Conservation (phyloP, 2,329 filamentous ascomycete genomes). For the Aspergillus novoparasiticus region DNA sequence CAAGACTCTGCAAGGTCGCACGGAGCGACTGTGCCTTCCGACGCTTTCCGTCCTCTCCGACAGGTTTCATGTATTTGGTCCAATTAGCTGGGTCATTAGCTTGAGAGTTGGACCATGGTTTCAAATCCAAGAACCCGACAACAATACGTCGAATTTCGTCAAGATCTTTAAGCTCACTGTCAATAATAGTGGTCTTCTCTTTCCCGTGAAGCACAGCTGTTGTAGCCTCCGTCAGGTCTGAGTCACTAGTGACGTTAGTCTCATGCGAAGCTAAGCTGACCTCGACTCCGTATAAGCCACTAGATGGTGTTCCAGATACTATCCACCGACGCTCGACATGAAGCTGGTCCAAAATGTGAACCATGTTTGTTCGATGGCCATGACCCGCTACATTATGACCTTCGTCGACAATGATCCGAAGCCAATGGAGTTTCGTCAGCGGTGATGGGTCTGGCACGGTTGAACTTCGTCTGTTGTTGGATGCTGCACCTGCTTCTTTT, state of each 20-base stretch:
- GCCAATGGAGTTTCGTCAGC: conserved; percentile 74
- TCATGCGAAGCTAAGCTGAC: conserved; percentile 55
- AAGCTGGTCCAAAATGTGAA: conserved; percentile 57
- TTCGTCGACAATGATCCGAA: conserved; percentile 89
- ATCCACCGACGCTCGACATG: conserved; percentile 77
- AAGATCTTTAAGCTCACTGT: conserved; percentile 64
- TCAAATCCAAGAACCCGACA: conserved; percentile 71
- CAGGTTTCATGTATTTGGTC: conserved; percentile 70
- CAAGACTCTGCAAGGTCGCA: conserved; percentile 72
- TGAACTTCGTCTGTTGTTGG: conserved; percentile 52
- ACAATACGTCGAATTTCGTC: conserved; percentile 68
- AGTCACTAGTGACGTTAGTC: conserved; percentile 36
- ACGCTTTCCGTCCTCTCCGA: conserved; percentile 56
- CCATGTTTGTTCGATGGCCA: conserved; percentile 60
- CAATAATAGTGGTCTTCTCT: conserved; percentile 43
- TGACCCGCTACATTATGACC: conserved; percentile 80
- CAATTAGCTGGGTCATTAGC: conserved; percentile 67
- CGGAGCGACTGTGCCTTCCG: conserved; percentile 55
- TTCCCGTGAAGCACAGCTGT: conserved; percentile 35
- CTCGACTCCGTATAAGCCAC: conserved; percentile 76
- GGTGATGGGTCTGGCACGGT: conserved; percentile 58
- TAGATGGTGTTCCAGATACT: conserved; percentile 86
- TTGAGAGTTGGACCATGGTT: conserved; percentile 73
- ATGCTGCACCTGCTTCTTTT: conserved; percentile 59
- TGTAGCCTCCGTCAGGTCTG: conserved; percentile 34